These are phyloP conservation scores for Serendipita vermifera DNA, from an alignment of 768 basidiomycete genomes.

Conservation along the genomic window DNA sequence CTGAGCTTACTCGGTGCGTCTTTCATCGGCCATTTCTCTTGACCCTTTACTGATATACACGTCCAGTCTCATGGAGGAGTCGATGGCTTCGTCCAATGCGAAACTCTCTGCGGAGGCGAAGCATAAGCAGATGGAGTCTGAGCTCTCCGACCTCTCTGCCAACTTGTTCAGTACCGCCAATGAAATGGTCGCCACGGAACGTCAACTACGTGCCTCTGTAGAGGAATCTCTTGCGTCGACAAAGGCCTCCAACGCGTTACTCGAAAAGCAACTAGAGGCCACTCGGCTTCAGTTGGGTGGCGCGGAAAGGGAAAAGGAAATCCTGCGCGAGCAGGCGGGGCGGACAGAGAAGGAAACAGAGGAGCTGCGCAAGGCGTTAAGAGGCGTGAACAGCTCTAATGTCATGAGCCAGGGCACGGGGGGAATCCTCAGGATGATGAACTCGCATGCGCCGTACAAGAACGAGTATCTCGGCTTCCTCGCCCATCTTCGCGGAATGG, in stretches of 20 bases:
- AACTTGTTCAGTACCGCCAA: slow-evolving; percentile 86
- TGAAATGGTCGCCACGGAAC: slow-evolving; percentile 93
- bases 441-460: slow-evolving; percentile 59
- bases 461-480: slow-evolving; percentile 65
- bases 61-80: slow-evolving; percentile 1
- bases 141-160: slow-evolving; percentile 88
- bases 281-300: slow-evolving; percentile 66
- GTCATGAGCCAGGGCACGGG: slow-evolving; percentile 14
- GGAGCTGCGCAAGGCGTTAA: slow-evolving; percentile 28
- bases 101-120: slow-evolving; percentile 49
- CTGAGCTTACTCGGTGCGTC: slow-evolving; percentile 61
- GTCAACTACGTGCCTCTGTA: slow-evolving; percentile 38
- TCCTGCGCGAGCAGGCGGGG: slow-evolving; percentile 54
- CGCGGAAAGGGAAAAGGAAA: slow-evolving; percentile 71
- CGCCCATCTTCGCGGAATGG: slow-evolving; percentile 58
- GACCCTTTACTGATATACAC: background rate
- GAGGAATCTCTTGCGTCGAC: background rate
- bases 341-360: slow-evolving; percentile 39
- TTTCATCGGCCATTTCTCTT: background rate
- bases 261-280: slow-evolving; percentile 19
- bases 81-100: background rate
- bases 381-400: background rate
- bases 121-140: slow-evolving; percentile 72
- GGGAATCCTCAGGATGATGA: slow-evolving; percentile 38
- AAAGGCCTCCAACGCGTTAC: background rate